Conservation (phyloP, 352 stramenopile genomes). For the Pythium apleroticum region DNA sequence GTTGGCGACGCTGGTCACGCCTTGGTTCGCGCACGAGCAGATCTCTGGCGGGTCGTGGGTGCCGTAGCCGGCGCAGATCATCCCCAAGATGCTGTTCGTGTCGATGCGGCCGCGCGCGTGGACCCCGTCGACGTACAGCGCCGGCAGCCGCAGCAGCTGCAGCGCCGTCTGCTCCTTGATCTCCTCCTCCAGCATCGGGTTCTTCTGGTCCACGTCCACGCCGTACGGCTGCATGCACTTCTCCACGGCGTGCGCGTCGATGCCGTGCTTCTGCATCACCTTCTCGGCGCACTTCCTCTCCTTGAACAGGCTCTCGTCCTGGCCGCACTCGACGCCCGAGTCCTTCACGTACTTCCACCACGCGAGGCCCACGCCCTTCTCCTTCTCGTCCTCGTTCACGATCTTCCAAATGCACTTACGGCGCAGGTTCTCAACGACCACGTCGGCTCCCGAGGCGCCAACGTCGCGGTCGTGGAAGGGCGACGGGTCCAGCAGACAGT, state of each 20-base stretch:
- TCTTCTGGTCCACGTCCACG: slow-evolving; percentile 81
- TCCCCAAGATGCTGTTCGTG: slow-evolving; percentile 76
- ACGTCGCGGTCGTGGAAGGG: slow-evolving; percentile 93
- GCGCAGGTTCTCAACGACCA: slow-evolving; percentile 92
- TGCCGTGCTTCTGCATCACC: slow-evolving; percentile 87
- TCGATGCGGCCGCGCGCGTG: slow-evolving; percentile 92
- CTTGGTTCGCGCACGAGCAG: slow-evolving; percentile 73
- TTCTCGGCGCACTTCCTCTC: slow-evolving; percentile 88
- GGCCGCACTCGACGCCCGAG: slow-evolving; percentile 86
- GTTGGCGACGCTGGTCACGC: slow-evolving; percentile 49
- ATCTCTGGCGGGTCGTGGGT: slow-evolving; percentile 77
- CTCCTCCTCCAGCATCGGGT: slow-evolving; percentile 90
- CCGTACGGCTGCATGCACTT: slow-evolving; percentile 93
- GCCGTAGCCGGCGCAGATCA: slow-evolving; percentile 86
- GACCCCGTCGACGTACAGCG: slow-evolving; percentile 94
- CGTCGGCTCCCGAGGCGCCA: slow-evolving; percentile 93
- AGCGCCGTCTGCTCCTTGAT: slow-evolving; percentile 87
- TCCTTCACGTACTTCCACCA: slow-evolving; percentile 97
- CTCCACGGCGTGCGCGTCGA: slow-evolving; percentile 87
- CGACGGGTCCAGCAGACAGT: slow-evolving; percentile 94
- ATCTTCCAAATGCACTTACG: slow-evolving; percentile 96
- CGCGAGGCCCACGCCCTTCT: slow-evolving; percentile 84
- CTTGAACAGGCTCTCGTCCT: slow-evolving; percentile 84
- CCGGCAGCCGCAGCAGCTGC: slow-evolving; percentile 91
- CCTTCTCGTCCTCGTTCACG: slow-evolving; percentile 60